Conservation (phyloP, 768 basidiomycete species). For the Serendipita indica region DNA sequence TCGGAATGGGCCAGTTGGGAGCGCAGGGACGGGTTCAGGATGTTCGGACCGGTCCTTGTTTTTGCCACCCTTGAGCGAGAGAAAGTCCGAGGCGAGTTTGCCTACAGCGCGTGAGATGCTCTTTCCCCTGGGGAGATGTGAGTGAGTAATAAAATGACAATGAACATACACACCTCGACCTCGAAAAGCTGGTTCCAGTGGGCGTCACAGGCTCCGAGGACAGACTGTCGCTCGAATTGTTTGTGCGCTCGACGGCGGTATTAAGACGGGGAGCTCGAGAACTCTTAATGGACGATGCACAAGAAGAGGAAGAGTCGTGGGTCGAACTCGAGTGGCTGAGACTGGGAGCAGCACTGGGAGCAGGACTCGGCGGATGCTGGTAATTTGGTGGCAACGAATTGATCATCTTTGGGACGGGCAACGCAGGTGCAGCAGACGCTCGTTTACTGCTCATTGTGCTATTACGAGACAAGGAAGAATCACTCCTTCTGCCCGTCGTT, state of each 20-base stretch:
- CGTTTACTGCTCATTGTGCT: background rate
- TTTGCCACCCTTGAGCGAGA: background rate
- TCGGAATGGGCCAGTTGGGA: background rate
- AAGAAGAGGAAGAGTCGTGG: background rate
- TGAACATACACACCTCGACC: background rate
- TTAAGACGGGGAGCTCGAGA: no score
- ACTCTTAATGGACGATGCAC: background rate
- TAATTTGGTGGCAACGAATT: background rate
- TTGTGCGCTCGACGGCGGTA: background rate
- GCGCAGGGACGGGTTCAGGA: background rate
- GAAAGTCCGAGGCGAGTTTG: background rate
- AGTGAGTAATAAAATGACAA: background rate
- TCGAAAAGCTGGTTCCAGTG: background rate
- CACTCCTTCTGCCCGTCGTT: background rate
- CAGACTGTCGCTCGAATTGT: background rate
- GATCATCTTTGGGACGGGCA: background rate
- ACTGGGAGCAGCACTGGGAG: background rate
- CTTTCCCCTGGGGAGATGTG: background rate
- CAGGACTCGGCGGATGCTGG: background rate
- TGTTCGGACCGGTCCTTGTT: constrained; percentile 5
- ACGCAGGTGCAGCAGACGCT: background rate
- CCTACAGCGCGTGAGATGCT: background rate
- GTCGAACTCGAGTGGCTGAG: background rate
- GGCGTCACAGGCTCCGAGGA: background rate
- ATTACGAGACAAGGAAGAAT: background rate